Percentiles rank a stretch among this genome's conserved stretches.
phyloP scores from a whole-genome alignment of 345 rosid species.

The Barbarea vulgaris region DNA sequence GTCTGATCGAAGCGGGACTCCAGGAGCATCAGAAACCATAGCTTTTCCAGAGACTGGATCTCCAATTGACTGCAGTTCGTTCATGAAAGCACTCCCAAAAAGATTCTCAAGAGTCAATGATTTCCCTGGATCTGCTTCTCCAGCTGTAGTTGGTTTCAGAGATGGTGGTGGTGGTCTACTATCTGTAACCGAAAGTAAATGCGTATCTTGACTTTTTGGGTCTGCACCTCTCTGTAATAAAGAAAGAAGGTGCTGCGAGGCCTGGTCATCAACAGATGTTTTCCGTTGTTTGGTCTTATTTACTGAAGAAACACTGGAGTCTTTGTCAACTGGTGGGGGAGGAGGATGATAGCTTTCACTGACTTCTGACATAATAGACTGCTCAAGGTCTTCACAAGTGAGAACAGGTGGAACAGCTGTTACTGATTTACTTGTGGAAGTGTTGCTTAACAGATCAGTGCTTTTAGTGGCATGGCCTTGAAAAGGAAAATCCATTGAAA shows the following conservation, averaged over 20 bases:
- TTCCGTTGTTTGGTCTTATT: slow-evolving; percentile 50
- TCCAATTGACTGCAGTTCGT: slow-evolving; percentile 81
- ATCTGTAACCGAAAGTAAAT: slow-evolving; percentile 41
- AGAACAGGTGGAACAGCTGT: slow-evolving; percentile 66
- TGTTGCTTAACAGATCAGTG: slow-evolving; percentile 36
- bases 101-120: slow-evolving; percentile 86
- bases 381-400: slow-evolving; percentile 99
- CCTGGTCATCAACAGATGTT: slow-evolving; percentile 55
- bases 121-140: slow-evolving; percentile 53
- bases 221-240: slow-evolving; percentile 65
- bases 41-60: slow-evolving; percentile 52
- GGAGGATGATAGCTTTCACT: slow-evolving; percentile 47
- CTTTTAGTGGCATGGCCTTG: slow-evolving; percentile 48
- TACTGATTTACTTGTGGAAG: slow-evolving; percentile 36
- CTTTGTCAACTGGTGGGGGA: slow-evolving; percentile 43
- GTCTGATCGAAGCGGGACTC: slow-evolving; percentile 43
- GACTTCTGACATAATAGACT: slow-evolving; percentile 77
- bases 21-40: slow-evolving; percentile 50
- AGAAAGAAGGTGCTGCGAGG: slow-evolving; percentile 89
- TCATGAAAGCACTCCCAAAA: slow-evolving; percentile 96
- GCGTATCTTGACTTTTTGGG: slow-evolving; percentile 37
- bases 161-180: slow-evolving; percentile 34
- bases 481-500: slow-evolving; percentile 40
- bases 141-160: slow-evolving; percentile 37
- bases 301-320: slow-evolving; percentile 41